Base-by-base conservation (phyloP, 805 yeast species). In the Saccharomyces kudriavzevii region DNA sequence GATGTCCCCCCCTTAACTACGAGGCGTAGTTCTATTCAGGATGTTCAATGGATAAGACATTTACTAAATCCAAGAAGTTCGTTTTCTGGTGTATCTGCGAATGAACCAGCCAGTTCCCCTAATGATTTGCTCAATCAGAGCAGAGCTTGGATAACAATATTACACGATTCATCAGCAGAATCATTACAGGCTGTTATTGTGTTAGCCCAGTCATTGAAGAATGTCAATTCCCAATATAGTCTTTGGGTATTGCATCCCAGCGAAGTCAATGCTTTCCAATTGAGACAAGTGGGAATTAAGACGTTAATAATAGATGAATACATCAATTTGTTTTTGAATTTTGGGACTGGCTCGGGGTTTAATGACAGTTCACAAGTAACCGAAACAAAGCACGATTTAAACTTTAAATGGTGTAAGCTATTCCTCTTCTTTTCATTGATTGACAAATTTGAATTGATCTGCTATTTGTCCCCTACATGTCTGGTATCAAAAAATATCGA, bases 51-150 rank as follows among this genome's bases (percentile, higher is more conserved):
- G 57, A 61, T 68, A 9, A 60, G 70, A 52, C 70, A 67, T 47
- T 54, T 63, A 40, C 49, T 68, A 52, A 69, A 69, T 50, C 72
- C 72, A n/a, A 59, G 72, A 52, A 66, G 70, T 54, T 69, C 72
- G 1, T 68, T 69, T 47, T 66, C 72, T 5, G 69, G 69, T 6
- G 55, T 54, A 3, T 59, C 68, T 2, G 28, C 58, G 4, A 58
- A 61, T 50, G 68, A 63, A 49, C 64, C 65, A 3, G 3, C 47
- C 20, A 31, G 35, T 13, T 20, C 14, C 4, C 35, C 28, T 3
- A n/a, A 20, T 4, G 13, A 17, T 31, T 29, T 28, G 17, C 26
- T 45, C 4, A n/a, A 13, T 30, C n/a, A 20, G n/a, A 48, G 51
- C 20, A 24, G 14, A n/a, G 24, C 69, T 49, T 68, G 72, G 72